These are phyloP conservation scores for Thuja plicata DNA, from an alignment of 83 land plant species.

Conservation along the genomic window DNA sequence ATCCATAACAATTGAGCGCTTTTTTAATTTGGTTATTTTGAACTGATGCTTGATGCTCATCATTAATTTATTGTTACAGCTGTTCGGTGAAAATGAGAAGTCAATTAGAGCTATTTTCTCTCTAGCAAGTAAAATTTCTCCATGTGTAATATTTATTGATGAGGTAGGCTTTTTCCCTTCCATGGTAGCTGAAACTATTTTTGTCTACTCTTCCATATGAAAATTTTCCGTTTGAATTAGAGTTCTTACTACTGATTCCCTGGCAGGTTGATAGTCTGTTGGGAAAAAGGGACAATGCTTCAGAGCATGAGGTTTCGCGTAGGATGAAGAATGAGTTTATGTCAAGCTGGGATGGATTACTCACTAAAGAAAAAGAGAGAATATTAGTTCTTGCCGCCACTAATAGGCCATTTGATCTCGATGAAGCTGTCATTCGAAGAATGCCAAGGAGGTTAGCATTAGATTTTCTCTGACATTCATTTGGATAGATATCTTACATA, in stretches of 20 bases:
- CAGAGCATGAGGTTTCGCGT: slow-evolving; percentile 36
- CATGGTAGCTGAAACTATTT: not conserved
- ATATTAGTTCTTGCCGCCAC: slow-evolving; percentile 37
- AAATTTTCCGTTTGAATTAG: not conserved
- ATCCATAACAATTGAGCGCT: not conserved
- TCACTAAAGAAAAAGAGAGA: slow-evolving; percentile 28
- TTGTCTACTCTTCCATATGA: not conserved
- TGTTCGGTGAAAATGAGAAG: slow-evolving; percentile 90
- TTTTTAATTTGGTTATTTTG: slow-evolving; percentile 1
- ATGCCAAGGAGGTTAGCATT: slow-evolving; percentile 22
- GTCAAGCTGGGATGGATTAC: slow-evolving; percentile 35
- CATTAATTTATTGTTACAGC: slow-evolving; percentile 23
- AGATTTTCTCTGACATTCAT: not conserved
- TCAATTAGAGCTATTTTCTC: slow-evolving; percentile 88
- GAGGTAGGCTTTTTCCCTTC: slow-evolving; percentile 30
- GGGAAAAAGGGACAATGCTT: slow-evolving; percentile 19
- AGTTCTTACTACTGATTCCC: not conserved
- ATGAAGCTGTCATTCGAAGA: slow-evolving; percentile 36
- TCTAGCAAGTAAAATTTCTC: slow-evolving; percentile 86
- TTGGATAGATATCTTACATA: too few relatives aligned
- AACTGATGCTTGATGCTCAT: not conserved
- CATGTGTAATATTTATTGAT: slow-evolving; percentile 86
- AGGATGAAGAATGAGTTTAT: slow-evolving; percentile 38
- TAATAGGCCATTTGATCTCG: slow-evolving; percentile 39
- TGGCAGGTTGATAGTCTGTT: slow-evolving; percentile 32